Evolutionary conservation across 345 rosid species (phyloP).

Genomic region (Diplotaxis tenuifolia): DNA sequence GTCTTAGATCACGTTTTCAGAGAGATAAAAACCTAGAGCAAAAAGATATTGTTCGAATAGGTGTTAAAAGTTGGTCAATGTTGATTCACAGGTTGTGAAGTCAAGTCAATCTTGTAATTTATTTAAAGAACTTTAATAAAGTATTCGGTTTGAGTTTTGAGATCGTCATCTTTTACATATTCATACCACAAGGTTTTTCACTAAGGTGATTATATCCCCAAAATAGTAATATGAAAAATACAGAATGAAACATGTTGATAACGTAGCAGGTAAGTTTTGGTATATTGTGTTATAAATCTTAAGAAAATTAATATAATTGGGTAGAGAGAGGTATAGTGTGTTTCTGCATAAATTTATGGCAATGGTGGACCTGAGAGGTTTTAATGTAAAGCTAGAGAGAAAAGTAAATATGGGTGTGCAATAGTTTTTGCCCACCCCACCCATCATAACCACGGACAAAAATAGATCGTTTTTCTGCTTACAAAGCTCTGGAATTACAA

Average conservation of each 20-base stretch:
- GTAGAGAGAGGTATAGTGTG: conserved; percentile 13
- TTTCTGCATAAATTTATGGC: conserved; percentile 23
- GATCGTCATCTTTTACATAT: too few species aligned
- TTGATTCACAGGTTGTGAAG: too few species aligned
- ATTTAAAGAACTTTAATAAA: too few species aligned
- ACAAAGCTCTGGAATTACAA: conserved; percentile 15
- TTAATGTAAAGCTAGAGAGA: conserved; percentile 15
- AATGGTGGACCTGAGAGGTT: conserved; percentile 29
- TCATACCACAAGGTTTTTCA: too few species aligned
- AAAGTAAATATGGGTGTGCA: conserved; percentile 21
- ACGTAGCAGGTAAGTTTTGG: neutral
- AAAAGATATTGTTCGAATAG: too few species aligned
- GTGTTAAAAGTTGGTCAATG: too few species aligned
- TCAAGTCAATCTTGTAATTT: too few species aligned
- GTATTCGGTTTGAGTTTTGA: too few species aligned
- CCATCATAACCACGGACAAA: conserved; percentile 16
- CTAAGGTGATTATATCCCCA: neutral
- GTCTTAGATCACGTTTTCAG: too few species aligned
- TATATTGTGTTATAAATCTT: neutral
- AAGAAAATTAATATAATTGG: conserved; percentile 14
- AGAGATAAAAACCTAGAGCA: too few species aligned
- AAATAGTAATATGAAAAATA: neutral
- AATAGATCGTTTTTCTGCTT: neutral
- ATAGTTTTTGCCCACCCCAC: conserved; percentile 13
- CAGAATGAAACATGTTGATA: neutral